Evolutionary conservation across 2,329 filamentous ascomycete genomes (phyloP), one percentile per base, ranked within the genome.

Genomic region (Lecanicillium sp.): DNA sequence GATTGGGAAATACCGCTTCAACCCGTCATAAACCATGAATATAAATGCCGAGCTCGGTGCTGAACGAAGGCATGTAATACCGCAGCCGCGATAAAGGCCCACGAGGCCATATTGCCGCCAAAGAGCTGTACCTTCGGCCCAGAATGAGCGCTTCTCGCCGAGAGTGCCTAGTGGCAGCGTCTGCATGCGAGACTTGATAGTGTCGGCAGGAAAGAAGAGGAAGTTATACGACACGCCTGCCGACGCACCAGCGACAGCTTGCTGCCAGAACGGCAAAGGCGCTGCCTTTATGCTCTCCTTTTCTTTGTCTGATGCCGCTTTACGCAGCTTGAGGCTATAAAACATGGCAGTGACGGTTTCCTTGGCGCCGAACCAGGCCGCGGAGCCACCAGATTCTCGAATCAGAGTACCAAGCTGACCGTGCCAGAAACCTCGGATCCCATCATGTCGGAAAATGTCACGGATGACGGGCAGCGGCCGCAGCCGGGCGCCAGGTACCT

Each of bases 11-110:
- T 78, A 67, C 46, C 70, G 72, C 65, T 88, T 88, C 59, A 98
- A 61, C 12, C 80, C 83, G 62, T 96, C 92, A 57, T 89, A 96
- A 44, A 96, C 80, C 45, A 92, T 89, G 55, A 98, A 98, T 44
- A 98, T 98, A 55, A 96, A 88, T 7, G 92, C 92, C n/a, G 89
- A 95, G 60, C 89, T 95, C 3, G 92, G 92, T 22, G 88, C 89
- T 27, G 88, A 84, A 44, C 92, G 77, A 22, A 80, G 70, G 33
- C 92, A 87, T 1, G 92, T 98, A 48, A 98, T 92, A 22, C 92
- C 92, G 52, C 92, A 98, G 4, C 92, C 92, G 38, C 90, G 79
- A 58, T 98, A 98, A 58, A 96, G 68, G 2, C 88, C 90, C 46
- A 76, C 81, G 15, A 96, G 43, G 0, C 92, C 92, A 43, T 89